These are phyloP conservation scores for Penicillium glabrum DNA, from an alignment of 2,329 filamentous ascomycete genomes.

Conservation along the genomic window DNA sequence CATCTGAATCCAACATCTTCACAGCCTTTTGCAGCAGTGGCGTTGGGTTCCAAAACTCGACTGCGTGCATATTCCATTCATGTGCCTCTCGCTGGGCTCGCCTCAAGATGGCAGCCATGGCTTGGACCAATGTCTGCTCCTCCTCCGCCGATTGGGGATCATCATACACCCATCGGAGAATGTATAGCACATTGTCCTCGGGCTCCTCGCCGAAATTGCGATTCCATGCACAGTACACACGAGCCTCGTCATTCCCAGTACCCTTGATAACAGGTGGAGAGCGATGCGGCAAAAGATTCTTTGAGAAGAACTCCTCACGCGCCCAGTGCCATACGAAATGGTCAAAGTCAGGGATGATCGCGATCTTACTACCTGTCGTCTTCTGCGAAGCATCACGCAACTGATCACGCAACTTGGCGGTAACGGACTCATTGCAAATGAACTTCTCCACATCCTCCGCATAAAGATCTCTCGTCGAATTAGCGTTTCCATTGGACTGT, in stretches of 20 bases:
- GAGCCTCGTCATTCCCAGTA: conserved; percentile 57
- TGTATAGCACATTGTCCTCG: conserved; percentile 41
- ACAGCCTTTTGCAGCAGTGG: conserved; percentile 50
- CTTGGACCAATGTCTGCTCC: conserved; percentile 51
- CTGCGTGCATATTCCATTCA: conserved; percentile 67
- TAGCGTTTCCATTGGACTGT: conserved; percentile 15
- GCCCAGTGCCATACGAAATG: conserved; percentile 75
- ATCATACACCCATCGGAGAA: conserved; percentile 44
- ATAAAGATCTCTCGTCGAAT: conserved; percentile 29
- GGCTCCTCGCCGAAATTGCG: conserved; percentile 39
- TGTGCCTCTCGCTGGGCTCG: conserved; percentile 69
- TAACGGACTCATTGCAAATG: conserved; percentile 63
- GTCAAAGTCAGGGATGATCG: conserved; percentile 66
- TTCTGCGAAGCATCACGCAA: conserved; percentile 52
- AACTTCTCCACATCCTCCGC: conserved; percentile 33
- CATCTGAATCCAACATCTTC: conserved; percentile 36
- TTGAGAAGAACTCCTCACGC: conserved; percentile 75
- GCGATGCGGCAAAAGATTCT: conserved; percentile 57
- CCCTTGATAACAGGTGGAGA: conserved; percentile 63
- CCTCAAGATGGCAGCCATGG: conserved; percentile 63
- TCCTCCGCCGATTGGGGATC: conserved; percentile 41
- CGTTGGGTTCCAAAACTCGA: conserved; percentile 83
- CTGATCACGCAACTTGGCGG: conserved; percentile 63
- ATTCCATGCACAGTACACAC: conserved; percentile 44
- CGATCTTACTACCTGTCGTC: conserved; percentile 55